These are phyloP conservation scores for Globisporangium acanthophoron DNA, from an alignment of 352 stramenopile genomes.

Conservation along the genomic window DNA sequence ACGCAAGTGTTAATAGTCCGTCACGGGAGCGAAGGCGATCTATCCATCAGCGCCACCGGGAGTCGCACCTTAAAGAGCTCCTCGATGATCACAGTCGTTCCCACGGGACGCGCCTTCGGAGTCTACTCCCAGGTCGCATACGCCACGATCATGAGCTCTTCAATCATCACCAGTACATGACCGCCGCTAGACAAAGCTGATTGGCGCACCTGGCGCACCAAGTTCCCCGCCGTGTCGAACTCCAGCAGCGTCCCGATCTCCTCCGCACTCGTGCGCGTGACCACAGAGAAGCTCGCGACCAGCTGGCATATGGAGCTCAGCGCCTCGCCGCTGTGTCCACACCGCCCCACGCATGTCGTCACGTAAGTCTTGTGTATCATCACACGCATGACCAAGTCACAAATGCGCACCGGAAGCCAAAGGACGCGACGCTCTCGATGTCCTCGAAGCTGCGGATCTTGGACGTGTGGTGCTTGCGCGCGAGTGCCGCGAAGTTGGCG, in stretches of 20 bases:
- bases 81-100: constrained; percentile 92
- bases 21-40: not conserved
- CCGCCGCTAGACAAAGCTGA: not conserved
- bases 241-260: constrained; percentile 77
- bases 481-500: constrained; percentile 75
- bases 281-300: constrained; percentile 76
- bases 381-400: not conserved
- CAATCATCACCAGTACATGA: not conserved
- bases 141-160: not conserved
- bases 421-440: constrained; percentile 81
- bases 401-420: constrained; percentile 87
- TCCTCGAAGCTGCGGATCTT: constrained; percentile 96
- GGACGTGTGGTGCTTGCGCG: constrained; percentile 92
- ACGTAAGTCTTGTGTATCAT: not conserved
- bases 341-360: not conserved
- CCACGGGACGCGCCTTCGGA: constrained; percentile 65
- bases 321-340: constrained; percentile 82
- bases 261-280: constrained; percentile 75
- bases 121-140: constrained; percentile 13
- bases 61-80: constrained; percentile 85
- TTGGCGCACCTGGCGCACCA: constrained; percentile 33
- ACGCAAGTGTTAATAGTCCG: not conserved
- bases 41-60: no score
- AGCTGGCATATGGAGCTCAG: constrained; percentile 95
- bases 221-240: constrained; percentile 69